These are phyloP conservation scores for Beauveria rudraprayagi DNA, from an alignment of 2,329 filamentous ascomycete species.

Conservation along the genomic window DNA sequence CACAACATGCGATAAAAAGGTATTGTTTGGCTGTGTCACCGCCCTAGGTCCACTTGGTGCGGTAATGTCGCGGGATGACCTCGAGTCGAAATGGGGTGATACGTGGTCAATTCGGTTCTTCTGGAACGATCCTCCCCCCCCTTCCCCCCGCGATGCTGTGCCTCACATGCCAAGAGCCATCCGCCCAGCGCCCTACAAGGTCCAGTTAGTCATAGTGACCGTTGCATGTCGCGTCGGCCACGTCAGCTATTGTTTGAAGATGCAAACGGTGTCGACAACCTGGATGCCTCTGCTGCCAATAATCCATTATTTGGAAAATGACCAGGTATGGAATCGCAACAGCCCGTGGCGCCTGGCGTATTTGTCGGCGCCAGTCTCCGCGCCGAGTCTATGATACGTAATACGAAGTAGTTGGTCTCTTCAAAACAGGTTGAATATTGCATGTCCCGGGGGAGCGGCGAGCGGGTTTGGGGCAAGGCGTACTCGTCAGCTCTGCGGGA, in stretches of 20 bases:
- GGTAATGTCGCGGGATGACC: background rate
- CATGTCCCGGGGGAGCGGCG: background rate
- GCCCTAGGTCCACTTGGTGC: background rate
- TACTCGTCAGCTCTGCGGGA: background rate
- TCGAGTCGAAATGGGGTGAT: background rate
- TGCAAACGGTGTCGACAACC: background rate
- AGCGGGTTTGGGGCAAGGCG: background rate
- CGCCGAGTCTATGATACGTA: background rate
- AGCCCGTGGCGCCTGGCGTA: background rate
- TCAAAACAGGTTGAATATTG: background rate
- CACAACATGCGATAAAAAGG: background rate
- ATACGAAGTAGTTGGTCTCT: background rate
- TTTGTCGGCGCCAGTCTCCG: background rate
- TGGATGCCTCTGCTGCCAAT: background rate
- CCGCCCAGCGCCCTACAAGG: background rate
- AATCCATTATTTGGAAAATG: no score
- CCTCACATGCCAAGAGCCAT: conserved; percentile 2
- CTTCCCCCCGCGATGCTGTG: background rate
- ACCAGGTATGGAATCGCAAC: background rate
- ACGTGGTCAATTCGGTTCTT: background rate
- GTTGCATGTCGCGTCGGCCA: background rate
- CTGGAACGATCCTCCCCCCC: background rate
- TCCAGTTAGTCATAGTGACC: no score
- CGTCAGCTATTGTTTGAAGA: background rate
- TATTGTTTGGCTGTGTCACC: background rate